These are phyloP conservation scores for Fermentozyma sake DNA, from an alignment of 1,139 yeast species.

Conservation along the genomic window DNA sequence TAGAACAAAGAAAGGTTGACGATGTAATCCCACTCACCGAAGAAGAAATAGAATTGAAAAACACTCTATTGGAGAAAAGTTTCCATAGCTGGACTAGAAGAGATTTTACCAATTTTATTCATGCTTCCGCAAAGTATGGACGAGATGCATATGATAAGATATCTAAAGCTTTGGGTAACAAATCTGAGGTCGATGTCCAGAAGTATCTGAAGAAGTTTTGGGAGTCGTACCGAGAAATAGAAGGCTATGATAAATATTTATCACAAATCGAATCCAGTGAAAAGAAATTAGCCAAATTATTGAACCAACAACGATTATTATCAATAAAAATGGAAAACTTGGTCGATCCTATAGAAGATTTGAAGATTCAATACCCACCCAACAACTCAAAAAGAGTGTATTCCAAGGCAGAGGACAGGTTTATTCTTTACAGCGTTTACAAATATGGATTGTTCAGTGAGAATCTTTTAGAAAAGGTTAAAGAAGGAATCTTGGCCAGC, in stretches of 20 bases:
- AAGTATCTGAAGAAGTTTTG: constrained; percentile 71
- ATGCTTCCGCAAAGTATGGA: constrained; percentile 77
- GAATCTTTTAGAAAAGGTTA: constrained; percentile 67
- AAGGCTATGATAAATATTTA: constrained; percentile 81
- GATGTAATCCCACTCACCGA: constrained; percentile 68
- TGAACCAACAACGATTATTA: constrained; percentile 63
- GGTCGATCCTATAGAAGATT: constrained; percentile 69
- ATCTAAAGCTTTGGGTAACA: constrained; percentile 62
- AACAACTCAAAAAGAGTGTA: constrained; percentile 84
- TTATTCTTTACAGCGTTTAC: constrained; percentile 66
- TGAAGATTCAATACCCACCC: constrained; percentile 82
- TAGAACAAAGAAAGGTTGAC: constrained; percentile 65
- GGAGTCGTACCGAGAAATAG: constrained; percentile 66
- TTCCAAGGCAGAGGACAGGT: constrained; percentile 83
- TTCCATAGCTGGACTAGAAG: constrained; percentile 82
- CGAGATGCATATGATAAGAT: constrained; percentile 58
- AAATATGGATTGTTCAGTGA: constrained; percentile 74
- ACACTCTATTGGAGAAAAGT: constrained; percentile 56
- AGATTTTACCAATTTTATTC: constrained; percentile 83
- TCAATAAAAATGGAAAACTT: constrained; percentile 58
- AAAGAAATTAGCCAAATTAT: constrained; percentile 62
- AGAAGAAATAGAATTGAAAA: constrained; percentile 66
- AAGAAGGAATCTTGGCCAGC: constrained; percentile 67
- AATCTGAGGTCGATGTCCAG: constrained; percentile 65
- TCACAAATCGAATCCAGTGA: constrained; percentile 89